phyloP scores from a whole-genome alignment of 129 eudicot genomes.

The Flaveria bidentis region DNA sequence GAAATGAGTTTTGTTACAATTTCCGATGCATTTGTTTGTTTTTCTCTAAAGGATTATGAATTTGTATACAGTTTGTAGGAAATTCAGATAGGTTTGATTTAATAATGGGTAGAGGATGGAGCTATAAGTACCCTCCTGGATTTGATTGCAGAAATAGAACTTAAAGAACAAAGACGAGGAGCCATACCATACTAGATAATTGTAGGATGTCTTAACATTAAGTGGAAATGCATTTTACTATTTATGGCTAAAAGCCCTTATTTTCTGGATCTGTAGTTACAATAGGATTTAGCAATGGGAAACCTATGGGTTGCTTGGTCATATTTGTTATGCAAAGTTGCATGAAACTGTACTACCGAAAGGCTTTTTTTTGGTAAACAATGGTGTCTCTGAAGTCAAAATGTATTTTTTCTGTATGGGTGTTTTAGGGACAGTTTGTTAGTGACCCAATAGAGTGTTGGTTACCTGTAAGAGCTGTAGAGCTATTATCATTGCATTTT shows the following conservation, averaged over 20 bases:
- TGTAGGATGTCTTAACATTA: constrained; percentile 24
- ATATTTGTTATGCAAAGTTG: constrained; percentile 12
- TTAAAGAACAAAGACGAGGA: constrained; percentile 10
- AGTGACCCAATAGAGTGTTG: neutral
- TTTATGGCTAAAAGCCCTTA: constrained; percentile 14
- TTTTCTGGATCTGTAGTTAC: constrained; percentile 20
- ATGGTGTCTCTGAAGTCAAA: constrained; percentile 16
- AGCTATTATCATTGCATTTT: neutral
- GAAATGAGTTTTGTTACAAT: neutral
- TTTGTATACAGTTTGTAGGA: constrained; percentile 3
- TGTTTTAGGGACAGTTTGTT: constrained; percentile 18
- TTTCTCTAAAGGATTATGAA: neutral
- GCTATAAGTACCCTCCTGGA: neutral
- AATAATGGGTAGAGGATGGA: constrained; percentile 27
- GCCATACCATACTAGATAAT: neutral
- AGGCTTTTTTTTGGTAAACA: constrained; percentile 22
- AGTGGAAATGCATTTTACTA: constrained; percentile 23
- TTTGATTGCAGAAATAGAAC: neutral
- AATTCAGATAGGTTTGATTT: neutral
- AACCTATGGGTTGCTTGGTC: constrained; percentile 19
- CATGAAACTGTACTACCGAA: constrained; percentile 6
- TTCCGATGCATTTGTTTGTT: constrained; percentile 12
- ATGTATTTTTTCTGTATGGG: constrained; percentile 10
- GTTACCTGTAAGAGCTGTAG: constrained; percentile 6
- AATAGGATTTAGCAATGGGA: constrained; percentile 4